phyloP scores from a whole-genome alignment of 192 early-diverging fungal species.

The Rhizophagus prolifer region DNA sequence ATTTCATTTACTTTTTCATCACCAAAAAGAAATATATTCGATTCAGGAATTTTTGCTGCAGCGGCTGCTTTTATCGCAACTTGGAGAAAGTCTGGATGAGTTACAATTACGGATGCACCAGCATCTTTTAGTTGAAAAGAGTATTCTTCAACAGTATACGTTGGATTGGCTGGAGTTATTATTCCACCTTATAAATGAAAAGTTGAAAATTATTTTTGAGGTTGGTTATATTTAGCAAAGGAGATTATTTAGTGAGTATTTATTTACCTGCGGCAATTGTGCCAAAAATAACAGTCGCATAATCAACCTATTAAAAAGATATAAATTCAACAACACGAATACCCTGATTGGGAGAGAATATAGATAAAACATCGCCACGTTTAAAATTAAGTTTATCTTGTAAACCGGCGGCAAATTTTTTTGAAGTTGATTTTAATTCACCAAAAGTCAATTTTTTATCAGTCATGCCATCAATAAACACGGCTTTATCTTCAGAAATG shows the following conservation, averaged over 20 bases:
- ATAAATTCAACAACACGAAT: too few relatives aligned
- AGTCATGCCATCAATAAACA: slow-evolving; percentile 47
- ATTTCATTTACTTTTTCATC: slow-evolving; percentile 40
- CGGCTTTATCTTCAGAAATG: slow-evolving; percentile 34
- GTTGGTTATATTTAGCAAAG: not conserved
- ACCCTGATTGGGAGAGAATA: slow-evolving; percentile 73
- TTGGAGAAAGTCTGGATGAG: slow-evolving; percentile 35
- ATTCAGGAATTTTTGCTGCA: slow-evolving; percentile 33
- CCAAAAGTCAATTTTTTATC: slow-evolving; percentile 41
- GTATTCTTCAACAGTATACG: slow-evolving; percentile 75
- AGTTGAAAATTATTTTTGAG: not conserved
- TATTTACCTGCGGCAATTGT: slow-evolving; percentile 37
- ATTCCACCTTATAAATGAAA: slow-evolving; percentile 56
- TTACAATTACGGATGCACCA: slow-evolving; percentile 66
- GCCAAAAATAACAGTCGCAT: slow-evolving; percentile 39
- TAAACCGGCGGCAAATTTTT: slow-evolving; percentile 50
- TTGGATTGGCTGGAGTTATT: slow-evolving; percentile 76
- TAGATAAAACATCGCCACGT: slow-evolving; percentile 69
- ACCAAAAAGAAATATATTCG: slow-evolving; percentile 45
- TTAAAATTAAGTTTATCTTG: slow-evolving; percentile 53
- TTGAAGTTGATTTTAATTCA: slow-evolving; percentile 38
- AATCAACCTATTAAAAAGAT: slow-evolving; percentile 31
- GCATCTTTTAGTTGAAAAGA: slow-evolving; percentile 71
- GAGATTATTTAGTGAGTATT: not conserved
- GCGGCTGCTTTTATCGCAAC: slow-evolving; percentile 40